Conservation (phyloP, 2,329 filamentous ascomycete species). For the Colletotrichum sp. region DNA sequence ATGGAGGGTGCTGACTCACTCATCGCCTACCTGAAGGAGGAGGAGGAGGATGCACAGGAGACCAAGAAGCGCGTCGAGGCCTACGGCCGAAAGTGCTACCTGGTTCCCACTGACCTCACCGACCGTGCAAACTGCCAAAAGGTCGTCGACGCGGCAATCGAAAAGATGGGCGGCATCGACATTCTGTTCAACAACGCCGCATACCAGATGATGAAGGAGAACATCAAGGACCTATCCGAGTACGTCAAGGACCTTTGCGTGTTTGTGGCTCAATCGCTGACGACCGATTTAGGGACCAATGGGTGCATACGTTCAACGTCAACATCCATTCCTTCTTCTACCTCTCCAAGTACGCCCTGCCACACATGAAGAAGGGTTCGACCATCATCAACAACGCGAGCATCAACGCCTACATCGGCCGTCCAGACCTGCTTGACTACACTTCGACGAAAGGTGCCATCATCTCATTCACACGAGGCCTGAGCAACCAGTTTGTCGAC, state of each 20-base stretch:
- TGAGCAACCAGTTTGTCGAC: conserved; percentile 75
- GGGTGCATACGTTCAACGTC: conserved; percentile 79
- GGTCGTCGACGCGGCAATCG: conserved; percentile 69
- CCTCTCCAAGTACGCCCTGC: conserved; percentile 77
- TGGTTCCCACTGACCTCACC: conserved; percentile 69
- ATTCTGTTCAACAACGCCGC: conserved; percentile 79
- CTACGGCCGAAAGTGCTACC: conserved; percentile 68
- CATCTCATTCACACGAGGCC: conserved; percentile 76
- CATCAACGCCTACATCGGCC: conserved; percentile 83
- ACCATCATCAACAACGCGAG: conserved; percentile 88
- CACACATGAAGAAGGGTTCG: conserved; percentile 75
- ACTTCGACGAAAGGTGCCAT: conserved; percentile 82
- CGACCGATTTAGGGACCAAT: conserved; percentile 61
- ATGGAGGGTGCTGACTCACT: conserved; percentile 80
- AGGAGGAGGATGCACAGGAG: conserved; percentile 77
- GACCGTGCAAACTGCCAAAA: conserved; percentile 72
- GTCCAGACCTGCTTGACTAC: conserved; percentile 82
- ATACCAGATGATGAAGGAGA: conserved; percentile 69
- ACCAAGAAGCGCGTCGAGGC: conserved; percentile 75
- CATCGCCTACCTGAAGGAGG: conserved; percentile 77
- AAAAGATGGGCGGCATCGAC: conserved; percentile 72
- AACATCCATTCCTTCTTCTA: conserved; percentile 88
- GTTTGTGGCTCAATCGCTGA: neutral
- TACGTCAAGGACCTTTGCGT: conserved; percentile 38
- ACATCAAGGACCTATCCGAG: conserved; percentile 75